Percentiles rank a stretch among this genome's conserved stretches.
Evolutionary conservation across 306 rosid genomes (phyloP).

Genomic region (Vigna mungo): DNA sequence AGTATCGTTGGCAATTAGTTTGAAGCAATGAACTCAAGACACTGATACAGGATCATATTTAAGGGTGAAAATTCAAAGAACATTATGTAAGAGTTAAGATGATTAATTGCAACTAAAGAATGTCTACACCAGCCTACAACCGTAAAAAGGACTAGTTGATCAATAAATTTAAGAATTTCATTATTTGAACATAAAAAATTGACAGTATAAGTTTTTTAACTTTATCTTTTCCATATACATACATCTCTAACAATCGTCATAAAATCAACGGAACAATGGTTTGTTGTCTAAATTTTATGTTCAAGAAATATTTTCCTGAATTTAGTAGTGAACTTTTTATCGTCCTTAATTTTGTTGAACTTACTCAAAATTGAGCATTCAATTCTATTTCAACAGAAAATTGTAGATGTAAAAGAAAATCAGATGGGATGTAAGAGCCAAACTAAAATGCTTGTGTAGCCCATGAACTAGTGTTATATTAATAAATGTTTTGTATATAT

Average conservation of each 20-base stretch:
- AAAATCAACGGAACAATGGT: neutral
- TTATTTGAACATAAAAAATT: neutral
- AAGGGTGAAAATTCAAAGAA: no score
- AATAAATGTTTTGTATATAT: constrained; percentile 28
- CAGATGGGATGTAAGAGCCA: constrained; percentile 28
- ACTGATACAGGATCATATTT: no score
- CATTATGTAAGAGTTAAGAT: no score
- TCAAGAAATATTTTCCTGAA: constrained; percentile 3
- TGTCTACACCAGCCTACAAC: no score
- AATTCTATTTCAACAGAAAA: constrained; percentile 33
- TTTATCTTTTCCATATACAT: neutral
- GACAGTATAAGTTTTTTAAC: neutral
- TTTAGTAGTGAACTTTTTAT: neutral
- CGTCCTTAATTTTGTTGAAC: neutral
- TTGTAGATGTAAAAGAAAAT: constrained; percentile 4
- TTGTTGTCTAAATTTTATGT: neutral
- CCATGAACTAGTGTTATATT: constrained; percentile 5
- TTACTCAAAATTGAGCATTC: constrained; percentile 27
- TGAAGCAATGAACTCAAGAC: no score
- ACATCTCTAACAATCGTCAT: neutral
- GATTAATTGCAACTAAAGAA: no score
- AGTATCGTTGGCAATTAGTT: no score
- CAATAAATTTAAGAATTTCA: neutral
- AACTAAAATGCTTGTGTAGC: constrained; percentile 14
- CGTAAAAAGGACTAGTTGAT: no score